Evolutionary conservation across 2,329 filamentous ascomycete species (phyloP), one percentile per base, ranked within the genome.

Genomic region (Cladophialophora chaetospira): DNA sequence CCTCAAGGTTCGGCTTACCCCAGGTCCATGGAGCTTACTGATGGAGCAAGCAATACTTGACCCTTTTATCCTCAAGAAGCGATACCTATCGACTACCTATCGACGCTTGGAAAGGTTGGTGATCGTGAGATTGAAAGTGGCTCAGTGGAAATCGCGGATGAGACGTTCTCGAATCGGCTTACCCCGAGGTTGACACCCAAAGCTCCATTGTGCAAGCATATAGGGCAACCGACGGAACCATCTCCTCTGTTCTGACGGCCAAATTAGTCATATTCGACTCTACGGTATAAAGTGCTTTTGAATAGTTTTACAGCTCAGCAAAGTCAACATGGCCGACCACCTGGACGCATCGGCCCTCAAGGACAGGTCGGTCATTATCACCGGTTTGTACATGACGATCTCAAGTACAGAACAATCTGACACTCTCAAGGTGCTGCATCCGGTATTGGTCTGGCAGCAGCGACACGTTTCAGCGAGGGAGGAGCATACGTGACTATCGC

Each of bases 401-500:
- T n/a, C 5, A 31, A 3, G 4, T 21, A 13, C 9, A 13, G 15
- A 17, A 31, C 25, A 19, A 28, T 29, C 28, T 15, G 23, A 21
- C 4, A 15, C 9, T 13, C 21, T 26, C 33, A 26, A 55, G 53
- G 62, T 10, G 62, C 60, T 4, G 57, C 62, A 19, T 63, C 52
- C 9, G 74, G 74, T 19, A 72, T 77, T 51, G 74, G 73, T 6
- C 70, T 75, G 53, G 66, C 65, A 1, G 73, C 68, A 23, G 69
- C 72, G 0, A 61, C 68, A 3, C 69, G 69, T 3, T 77, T 75
- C 49, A 68, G 66, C 5, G 66, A 62, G 2, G 68, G 71, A 4
- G 73, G 74, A 4, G 73, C 74, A 3, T 76, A 69, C 54, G 73
- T 77, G 4, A 76, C 74, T 0, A 72, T 77, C 58, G 73, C 68